Evolutionary conservation across 2,329 filamentous ascomycete genomes (phyloP), one percentile per base, ranked within the genome.

Genomic region (Fusarium coffeatum): DNA sequence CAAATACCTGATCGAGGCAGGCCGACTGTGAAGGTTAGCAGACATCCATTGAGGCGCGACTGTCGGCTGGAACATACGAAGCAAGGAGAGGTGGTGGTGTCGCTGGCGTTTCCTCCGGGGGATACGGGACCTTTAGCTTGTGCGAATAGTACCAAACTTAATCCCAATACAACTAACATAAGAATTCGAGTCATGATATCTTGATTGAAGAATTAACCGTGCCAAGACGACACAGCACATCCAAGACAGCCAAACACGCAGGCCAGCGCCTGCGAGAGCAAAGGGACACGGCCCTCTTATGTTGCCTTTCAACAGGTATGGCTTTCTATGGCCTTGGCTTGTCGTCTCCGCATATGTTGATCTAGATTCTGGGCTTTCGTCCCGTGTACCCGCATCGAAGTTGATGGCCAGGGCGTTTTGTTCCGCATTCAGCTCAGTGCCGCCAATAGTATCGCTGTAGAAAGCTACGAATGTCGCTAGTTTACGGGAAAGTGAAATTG

Each of bases 121-220:
- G 48, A 50, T 0, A 37, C 22, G 4, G 30, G 8, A 1, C 8
- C 2, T 16, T 10, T 2, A n/a, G 30, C 48, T 3, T 50, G 4
- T 10, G 32, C n/a, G 3, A 50, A 5, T n/a, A 37, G 16, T 8
- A 27, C 11, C 8, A 25, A 5, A 16, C 48, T n/a, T 6, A 16
- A 18, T 37, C 15, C 16, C 11, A 25, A 20, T 2, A 8, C n/a
- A n/a, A 22, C 18, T 12, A 23, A 13, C 5, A 20, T 7, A 13
- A 13, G 8, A n/a, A 4, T 18, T 22, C 34, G 18, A 15, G 8
- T 9, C 48, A 50, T 50, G 2, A 5, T 25, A 10, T 10, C 5
- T 1, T 34, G 16, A 37, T 4, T 37, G 3, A 10, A 11, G 1
- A 7, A 7, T 3, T 7, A 0, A 13, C 8, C 0, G 3, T 23